phyloP scores from a whole-genome alignment of 257 asterid genomes.

The Knoxia roxburghii region DNA sequence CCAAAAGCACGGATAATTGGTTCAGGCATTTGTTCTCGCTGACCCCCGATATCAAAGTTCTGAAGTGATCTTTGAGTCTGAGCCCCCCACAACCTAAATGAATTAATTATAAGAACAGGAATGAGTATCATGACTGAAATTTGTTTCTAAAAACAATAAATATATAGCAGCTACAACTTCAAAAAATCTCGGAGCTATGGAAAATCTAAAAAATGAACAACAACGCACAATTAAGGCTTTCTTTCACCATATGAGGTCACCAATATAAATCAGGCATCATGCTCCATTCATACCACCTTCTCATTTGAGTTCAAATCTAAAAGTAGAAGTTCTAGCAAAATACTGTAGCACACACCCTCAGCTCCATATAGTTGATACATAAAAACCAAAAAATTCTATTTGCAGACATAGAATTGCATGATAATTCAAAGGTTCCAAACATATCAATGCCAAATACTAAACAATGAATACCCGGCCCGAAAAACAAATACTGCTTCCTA shows the following conservation, averaged over 20 bases:
- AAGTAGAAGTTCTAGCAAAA: not conserved
- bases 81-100: slow-evolving; percentile 89
- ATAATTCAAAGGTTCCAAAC: no score
- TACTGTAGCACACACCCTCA: not conserved
- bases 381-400: no score
- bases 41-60: slow-evolving; percentile 96
- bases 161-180: not conserved
- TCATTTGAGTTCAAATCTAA: no score
- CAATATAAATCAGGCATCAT: no score
- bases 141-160: not conserved
- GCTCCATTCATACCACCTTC: no score
- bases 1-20: slow-evolving; percentile 91
- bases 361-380: no score
- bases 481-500: not conserved
- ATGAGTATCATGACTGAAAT: not conserved
- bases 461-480: not conserved
- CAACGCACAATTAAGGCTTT: no score
- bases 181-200: no score
- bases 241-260: no score
- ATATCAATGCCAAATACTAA: not conserved
- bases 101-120: slow-evolving; percentile 1
- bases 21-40: slow-evolving; percentile 96
- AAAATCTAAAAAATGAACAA: no score
- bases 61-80: slow-evolving; percentile 94
- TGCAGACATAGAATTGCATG: not conserved